A percentile compares a stretch with the other conserved stretches of the same genome.
These are phyloP conservation scores for Maudiozyma humilis DNA, from an alignment of 1,139 yeast species.

Conservation along the genomic window DNA sequence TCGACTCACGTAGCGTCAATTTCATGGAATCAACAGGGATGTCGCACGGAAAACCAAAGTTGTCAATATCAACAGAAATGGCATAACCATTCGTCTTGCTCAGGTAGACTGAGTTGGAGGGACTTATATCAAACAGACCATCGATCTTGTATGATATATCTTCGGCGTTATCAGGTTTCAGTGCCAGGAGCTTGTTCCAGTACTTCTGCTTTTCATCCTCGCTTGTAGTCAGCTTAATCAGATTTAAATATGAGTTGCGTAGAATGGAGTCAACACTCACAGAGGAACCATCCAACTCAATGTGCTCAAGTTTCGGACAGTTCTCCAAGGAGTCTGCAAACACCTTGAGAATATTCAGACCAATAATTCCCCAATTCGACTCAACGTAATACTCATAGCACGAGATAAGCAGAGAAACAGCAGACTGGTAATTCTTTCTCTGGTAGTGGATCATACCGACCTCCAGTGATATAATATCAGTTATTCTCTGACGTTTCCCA, in stretches of 20 bases:
- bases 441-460: slow-evolving; percentile 64
- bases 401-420: slow-evolving; percentile 54
- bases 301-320: slow-evolving; percentile 16
- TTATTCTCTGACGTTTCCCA: slow-evolving; percentile 42
- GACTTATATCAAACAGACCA: slow-evolving; percentile 17
- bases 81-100: slow-evolving; percentile 18
- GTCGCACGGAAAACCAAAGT: slow-evolving; percentile 16
- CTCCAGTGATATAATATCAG: slow-evolving; percentile 73
- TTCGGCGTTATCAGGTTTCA: slow-evolving; percentile 11
- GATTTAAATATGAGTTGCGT: slow-evolving; percentile 26
- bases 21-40: slow-evolving; percentile 16
- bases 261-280: slow-evolving; percentile 24
- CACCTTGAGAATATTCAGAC: slow-evolving; percentile 53
- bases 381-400: slow-evolving; percentile 60
- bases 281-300: slow-evolving; percentile 24
- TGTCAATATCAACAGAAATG: slow-evolving; percentile 15
- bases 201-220: slow-evolving; percentile 16
- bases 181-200: slow-evolving; percentile 25
- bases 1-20: slow-evolving; percentile 13
- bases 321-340: slow-evolving; percentile 60
- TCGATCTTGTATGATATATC: slow-evolving; percentile 22
- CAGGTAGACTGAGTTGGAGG: slow-evolving; percentile 9
- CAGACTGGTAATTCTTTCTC: slow-evolving; percentile 47
- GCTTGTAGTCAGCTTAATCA: slow-evolving; percentile 18
- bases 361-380: slow-evolving; percentile 70